Base-by-base conservation (phyloP, 2,329 filamentous ascomycete genomes). In the Purpureocillium takamizusanense region DNA sequence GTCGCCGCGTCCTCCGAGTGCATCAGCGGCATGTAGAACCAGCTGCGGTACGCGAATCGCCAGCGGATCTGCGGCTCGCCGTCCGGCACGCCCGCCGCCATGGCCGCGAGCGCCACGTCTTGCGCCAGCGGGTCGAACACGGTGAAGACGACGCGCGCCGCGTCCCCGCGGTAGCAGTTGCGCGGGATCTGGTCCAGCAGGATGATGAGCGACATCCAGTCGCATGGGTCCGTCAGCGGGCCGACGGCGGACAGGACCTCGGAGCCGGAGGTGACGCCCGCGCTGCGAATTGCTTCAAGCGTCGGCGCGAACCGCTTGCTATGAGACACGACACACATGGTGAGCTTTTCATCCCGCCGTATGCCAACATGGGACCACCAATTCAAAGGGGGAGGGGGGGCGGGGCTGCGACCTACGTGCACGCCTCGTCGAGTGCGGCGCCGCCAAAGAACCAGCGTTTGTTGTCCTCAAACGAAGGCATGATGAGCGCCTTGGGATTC, bases 171-270 rank as follows among this genome's bases (percentile, higher is more conserved):
- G 56, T 72, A 78, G 45, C 74, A 65, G 50, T 83, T 81, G 2
- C 79, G 70, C 0, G 78, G 65, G 31, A 82, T 63, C 50, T 83
- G 78, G 44, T 83, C 79, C 3, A 83, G 65, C 2, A 83, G 62
- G 2, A 83, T 47, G 5, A 77, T 48, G 0, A 81, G 52, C 33
- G 66, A 63, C 2, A 83, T 57, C 55, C 60, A 65, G 44, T 63
- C 59, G 6, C 53, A 37, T 1, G 62, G 51, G 3, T 44, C 41
- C 4, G 21, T 25, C 21, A 44, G 37, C 4, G 55, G 57, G 10
- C 50, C 42, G 1, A 51, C 42, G 12, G 51, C 38, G 6, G 48
- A 45, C 27, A 65, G 34, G 35, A 65, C 42, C 30, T 57, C 51
- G 8, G 50, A 37, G 2, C 49, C 54, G 1, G 57, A 54, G 4